Conservation (phyloP, 1,284 basidiomycete genomes). For the Pholiota adiposa region DNA sequence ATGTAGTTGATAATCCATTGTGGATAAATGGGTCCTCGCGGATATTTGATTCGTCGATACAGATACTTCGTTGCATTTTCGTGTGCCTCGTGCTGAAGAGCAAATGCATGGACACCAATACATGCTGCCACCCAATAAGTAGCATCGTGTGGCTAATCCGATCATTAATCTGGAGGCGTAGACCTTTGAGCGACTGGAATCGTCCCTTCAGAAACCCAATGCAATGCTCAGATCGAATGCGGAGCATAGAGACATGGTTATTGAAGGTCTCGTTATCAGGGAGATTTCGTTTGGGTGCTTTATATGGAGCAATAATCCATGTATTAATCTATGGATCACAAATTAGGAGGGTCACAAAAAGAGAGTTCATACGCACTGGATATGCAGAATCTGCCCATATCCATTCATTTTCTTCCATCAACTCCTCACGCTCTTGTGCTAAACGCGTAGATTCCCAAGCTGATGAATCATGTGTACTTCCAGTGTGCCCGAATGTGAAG, state of each 20-base stretch:
- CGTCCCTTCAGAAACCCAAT: conserved; percentile 38
- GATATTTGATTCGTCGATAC: background rate
- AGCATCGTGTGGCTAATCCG: conserved; percentile 26
- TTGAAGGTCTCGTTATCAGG: conserved; percentile 33
- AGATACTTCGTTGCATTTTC: conserved; percentile 3
- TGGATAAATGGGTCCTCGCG: conserved; percentile 6
- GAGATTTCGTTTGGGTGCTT: conserved; percentile 28
- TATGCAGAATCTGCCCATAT: conserved; percentile 44
- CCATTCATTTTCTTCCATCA: conserved; percentile 33
- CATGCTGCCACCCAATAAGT: conserved; percentile 36
- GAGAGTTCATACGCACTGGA: conserved; percentile 18
- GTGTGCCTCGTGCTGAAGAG: conserved; percentile 24
- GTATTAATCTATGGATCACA: conserved; percentile 21
- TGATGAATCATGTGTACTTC: conserved; percentile 37
- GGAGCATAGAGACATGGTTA: conserved; percentile 30
- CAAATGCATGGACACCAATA: conserved; percentile 35
- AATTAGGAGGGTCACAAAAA: background rate
- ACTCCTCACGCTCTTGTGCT: conserved; percentile 22
- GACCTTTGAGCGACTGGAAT: conserved; percentile 33
- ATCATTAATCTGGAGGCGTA: conserved; percentile 31
- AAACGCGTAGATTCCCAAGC: conserved; percentile 34
- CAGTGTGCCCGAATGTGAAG: conserved; percentile 32
- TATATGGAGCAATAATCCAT: conserved; percentile 27
- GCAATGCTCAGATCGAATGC: conserved; percentile 38
- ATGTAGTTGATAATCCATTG: too few species aligned